Conservation (phyloP, 2,329 filamentous ascomycete genomes). For the Trichophyton simii region DNA sequence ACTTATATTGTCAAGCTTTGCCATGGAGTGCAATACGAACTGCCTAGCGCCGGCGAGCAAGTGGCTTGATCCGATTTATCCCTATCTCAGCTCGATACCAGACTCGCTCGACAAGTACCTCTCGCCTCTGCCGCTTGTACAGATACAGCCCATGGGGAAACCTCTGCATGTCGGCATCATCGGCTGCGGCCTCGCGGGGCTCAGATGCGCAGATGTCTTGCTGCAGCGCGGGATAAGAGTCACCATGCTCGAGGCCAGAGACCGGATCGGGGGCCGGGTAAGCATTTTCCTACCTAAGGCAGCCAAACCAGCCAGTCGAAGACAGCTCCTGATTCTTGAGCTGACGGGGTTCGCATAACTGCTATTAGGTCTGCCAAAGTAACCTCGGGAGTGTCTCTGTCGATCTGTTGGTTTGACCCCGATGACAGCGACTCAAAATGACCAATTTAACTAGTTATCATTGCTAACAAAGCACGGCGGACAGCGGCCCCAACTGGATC, state of each 20-base stretch:
- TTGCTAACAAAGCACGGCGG: background rate
- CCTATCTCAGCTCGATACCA: constrained; percentile 4
- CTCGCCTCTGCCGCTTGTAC: background rate
- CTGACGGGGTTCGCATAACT: constrained; percentile 5
- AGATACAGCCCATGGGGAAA: constrained; percentile 22
- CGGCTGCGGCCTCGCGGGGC: constrained; percentile 47
- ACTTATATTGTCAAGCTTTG: too few relatives aligned
- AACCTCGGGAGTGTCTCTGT: constrained; percentile 39
- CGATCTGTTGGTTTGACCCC: constrained; percentile 40
- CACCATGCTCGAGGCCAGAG: constrained; percentile 48
- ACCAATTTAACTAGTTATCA: too few relatives aligned
- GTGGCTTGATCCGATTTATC: constrained; percentile 9
- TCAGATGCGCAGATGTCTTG: constrained; percentile 48
- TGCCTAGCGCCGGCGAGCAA: constrained; percentile 11
- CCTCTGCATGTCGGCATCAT: constrained; percentile 45
- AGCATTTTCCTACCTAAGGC: constrained; percentile 9
- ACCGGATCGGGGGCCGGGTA: constrained; percentile 48
- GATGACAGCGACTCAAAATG: too few relatives aligned
- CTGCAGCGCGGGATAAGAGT: constrained; percentile 43
- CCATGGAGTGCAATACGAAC: constrained; percentile 16
- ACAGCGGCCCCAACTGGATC: constrained; percentile 52
- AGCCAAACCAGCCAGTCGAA: too few relatives aligned
- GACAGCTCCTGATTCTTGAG: constrained; percentile 10
- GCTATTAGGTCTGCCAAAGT: constrained; percentile 37
- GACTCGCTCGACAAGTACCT: constrained; percentile 3